Evolutionary conservation across 1,284 basidiomycete genomes (phyloP), one percentile per base, ranked within the genome.

Genomic region (Violaceomyces palustris): DNA sequence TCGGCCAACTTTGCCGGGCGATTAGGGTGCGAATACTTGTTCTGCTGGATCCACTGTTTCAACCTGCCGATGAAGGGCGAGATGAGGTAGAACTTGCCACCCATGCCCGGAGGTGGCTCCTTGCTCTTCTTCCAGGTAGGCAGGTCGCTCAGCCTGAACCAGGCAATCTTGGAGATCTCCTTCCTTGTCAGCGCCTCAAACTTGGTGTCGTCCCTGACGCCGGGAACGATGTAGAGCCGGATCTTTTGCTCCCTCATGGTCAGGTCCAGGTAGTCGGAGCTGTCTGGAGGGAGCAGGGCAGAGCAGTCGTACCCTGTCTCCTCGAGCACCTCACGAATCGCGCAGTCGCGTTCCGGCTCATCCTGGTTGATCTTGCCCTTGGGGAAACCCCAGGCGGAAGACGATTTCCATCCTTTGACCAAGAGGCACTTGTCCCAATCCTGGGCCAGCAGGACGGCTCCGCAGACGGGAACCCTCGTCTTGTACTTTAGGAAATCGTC

Each of bases 161-260:
- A 99, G 68, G 92, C 86, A 63, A 98, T 98, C 78, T 96, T 92
- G 67, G 91, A 94, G 66, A 99, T 99, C 78, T 99, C 94, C 76
- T 97, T 97, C 51, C 93, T 80, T 3, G 94, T 98, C 74, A 86
- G 84, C 4, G 94, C 94, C 75, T 88, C 82, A 76, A 99, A 97
- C 11, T 80, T 79, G 54, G 84, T 94, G 65, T 86, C 82, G 75
- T 96, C 91, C 42, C 86, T 83, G n/a, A 99, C 83, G 32, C 85
- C 86, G 17, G 86, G 81, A 19, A 97, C 88, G 64, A 99, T 84
- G 75, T 86, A 99, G 53, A 98, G 78, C 27, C 90, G 88, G 44
- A 98, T 86, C 71, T 91, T 88, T 53, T 80, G 79, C 62, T 93
- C 90, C 69, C 83, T 86, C 75, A 93, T 89, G 31, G 85, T 85